Evolutionary conservation across 768 basidiomycete species (phyloP).

Genomic region (Termitomyces titanicus): DNA sequence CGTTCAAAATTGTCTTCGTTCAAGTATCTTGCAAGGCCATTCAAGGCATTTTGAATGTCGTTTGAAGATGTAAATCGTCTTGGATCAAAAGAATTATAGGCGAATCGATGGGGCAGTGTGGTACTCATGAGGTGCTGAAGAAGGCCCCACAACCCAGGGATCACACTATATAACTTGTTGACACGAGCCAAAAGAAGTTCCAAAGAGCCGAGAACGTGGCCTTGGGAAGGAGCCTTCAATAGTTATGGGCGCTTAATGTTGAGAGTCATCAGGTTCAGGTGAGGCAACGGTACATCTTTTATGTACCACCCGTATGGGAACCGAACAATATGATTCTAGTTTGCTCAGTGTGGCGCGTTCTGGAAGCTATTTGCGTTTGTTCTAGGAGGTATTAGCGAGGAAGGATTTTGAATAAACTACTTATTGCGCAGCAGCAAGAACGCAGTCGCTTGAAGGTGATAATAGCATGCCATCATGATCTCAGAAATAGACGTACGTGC

Average conservation of each 20-base stretch:
- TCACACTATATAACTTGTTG: neutral
- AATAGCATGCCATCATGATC: too few species aligned
- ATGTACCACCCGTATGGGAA: too few species aligned
- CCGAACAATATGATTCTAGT: too few species aligned
- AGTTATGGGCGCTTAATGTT: neutral
- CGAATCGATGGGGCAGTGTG: constrained; percentile 16
- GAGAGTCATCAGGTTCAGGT: neutral
- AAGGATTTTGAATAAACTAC: too few species aligned
- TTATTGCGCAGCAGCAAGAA: too few species aligned
- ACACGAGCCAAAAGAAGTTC: neutral
- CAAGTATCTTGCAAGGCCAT: constrained; percentile 19
- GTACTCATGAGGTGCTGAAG: neutral
- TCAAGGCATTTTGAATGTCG: constrained; percentile 16
- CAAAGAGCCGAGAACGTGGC: neutral
- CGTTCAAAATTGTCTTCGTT: constrained; percentile 17
- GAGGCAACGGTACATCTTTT: neutral
- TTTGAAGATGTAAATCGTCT: constrained; percentile 13
- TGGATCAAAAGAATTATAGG: constrained; percentile 18
- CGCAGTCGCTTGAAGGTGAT: too few species aligned
- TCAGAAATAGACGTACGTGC: neutral
- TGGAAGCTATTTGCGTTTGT: neutral
- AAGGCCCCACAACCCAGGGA: neutral
- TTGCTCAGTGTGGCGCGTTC: neutral
- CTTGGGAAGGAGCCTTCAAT: neutral
- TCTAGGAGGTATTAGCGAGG: too few species aligned